Evolutionary conservation across 768 basidiomycete genomes (phyloP).

Genomic region (Amanita rubescens): DNA sequence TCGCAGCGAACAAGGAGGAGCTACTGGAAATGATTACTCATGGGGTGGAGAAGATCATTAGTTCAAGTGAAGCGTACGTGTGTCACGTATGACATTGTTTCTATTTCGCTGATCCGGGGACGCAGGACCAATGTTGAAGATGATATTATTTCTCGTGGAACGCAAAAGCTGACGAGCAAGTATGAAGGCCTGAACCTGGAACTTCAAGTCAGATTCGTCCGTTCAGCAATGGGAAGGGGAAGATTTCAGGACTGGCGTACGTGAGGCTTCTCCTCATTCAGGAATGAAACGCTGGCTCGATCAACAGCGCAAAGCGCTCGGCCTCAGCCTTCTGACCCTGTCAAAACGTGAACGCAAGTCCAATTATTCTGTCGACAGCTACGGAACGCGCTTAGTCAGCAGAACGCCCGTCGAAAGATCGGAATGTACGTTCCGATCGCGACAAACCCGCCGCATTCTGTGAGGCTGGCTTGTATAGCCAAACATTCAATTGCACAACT

Average conservation of each 20-base stretch:
- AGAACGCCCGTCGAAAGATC: too few relatives aligned
- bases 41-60: constrained; percentile 96
- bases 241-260: constrained; percentile 74
- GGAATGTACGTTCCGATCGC: too few relatives aligned
- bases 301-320: constrained; percentile 55
- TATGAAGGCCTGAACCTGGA: constrained; percentile 92
- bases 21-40: constrained; percentile 97
- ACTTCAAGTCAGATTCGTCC: constrained; percentile 91
- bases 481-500: too few relatives aligned
- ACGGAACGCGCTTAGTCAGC: too few relatives aligned
- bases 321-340: constrained; percentile 74
- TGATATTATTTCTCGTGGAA: constrained; percentile 88
- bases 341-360: constrained; percentile 92
- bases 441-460: too few relatives aligned
- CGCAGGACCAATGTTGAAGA: constrained; percentile 68
- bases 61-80: constrained; percentile 61
- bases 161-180: constrained; percentile 80
- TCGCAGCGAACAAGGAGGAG: constrained; percentile 92
- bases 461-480: too few relatives aligned
- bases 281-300: neutral
- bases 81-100: neutral
- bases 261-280: constrained; percentile 14
- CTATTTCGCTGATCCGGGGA: neutral
- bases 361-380: constrained; percentile 92
- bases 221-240: constrained; percentile 96